A percentile compares a stretch with the other conserved stretches of the same genome.
Conservation (phyloP, 129 eudicot species). For the Chrysanthemum lavandulifolium region DNA sequence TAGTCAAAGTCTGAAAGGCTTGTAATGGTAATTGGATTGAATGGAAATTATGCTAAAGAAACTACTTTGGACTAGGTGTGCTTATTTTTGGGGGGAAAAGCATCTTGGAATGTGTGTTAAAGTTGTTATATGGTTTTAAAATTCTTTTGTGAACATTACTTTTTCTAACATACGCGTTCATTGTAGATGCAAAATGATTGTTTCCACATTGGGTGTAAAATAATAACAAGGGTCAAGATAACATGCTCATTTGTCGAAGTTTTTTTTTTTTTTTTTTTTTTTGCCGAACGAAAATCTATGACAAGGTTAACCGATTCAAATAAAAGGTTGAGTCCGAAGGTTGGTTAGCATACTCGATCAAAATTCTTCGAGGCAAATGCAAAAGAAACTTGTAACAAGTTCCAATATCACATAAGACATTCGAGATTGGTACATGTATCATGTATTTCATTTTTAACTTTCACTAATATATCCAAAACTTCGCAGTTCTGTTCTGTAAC, state of each 20-base stretch:
- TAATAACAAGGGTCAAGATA: not conserved
- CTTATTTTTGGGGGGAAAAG: constrained; percentile 22
- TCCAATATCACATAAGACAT: too few relatives aligned
- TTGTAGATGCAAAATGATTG: not conserved
- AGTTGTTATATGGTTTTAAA: not conserved
- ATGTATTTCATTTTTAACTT: too few relatives aligned
- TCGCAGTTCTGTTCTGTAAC: too few relatives aligned
- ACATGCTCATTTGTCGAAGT: not conserved
- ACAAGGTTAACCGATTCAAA: too few relatives aligned
- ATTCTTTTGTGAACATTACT: constrained; percentile 17
- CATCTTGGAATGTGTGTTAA: constrained; percentile 25
- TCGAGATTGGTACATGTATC: too few relatives aligned
- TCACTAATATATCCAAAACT: too few relatives aligned
- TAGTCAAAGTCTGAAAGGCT: not conserved
- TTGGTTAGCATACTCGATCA: too few relatives aligned
- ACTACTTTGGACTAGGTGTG: constrained; percentile 16
- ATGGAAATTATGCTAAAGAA: constrained; percentile 15
- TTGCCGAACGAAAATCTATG: too few relatives aligned
- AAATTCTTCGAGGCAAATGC: too few relatives aligned
- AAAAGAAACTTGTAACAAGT: too few relatives aligned
- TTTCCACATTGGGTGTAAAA: not conserved
- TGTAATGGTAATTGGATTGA: constrained; percentile 20
- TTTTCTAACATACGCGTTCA: constrained; percentile 11
- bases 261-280: not conserved
- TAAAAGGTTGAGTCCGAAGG: too few relatives aligned